Evolutionary conservation across 257 asterid genomes (phyloP).

Genomic region (Henckelia pumila): DNA sequence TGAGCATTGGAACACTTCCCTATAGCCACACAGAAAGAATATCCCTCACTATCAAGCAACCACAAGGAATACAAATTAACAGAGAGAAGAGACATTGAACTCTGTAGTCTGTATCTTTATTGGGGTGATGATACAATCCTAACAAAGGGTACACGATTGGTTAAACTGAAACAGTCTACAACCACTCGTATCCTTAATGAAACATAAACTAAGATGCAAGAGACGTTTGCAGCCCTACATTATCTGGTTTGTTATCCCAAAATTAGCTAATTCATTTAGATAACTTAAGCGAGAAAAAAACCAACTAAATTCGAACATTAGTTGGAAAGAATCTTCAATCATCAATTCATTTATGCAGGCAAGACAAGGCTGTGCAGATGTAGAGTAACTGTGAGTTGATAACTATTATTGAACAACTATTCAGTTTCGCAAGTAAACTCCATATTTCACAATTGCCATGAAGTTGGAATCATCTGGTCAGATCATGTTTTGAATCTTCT

Average conservation of each 20-base stretch:
- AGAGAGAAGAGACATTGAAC: neutral
- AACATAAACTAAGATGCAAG: slow-evolving; percentile 12
- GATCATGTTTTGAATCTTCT: slow-evolving; percentile 7
- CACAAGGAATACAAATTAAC: slow-evolving; percentile 10
- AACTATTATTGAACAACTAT: neutral
- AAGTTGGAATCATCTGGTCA: neutral
- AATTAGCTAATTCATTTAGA: slow-evolving; percentile 7
- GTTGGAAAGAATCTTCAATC: slow-evolving; percentile 6
- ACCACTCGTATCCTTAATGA: slow-evolving; percentile 7
- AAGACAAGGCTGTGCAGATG: slow-evolving; percentile 1
- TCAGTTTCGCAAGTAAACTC: neutral
- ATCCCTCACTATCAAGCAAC: slow-evolving; percentile 27
- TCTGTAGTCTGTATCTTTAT: slow-evolving; percentile 6
- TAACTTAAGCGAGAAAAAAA: neutral
- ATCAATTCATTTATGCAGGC: neutral
- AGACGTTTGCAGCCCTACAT: slow-evolving; percentile 5
- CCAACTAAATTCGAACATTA: neutral
- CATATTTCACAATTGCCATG: neutral
- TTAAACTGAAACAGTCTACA: neutral
- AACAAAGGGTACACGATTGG: slow-evolving; percentile 6
- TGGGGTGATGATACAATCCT: slow-evolving; percentile 11
- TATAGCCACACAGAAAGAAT: slow-evolving; percentile 26
- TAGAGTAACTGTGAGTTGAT: slow-evolving; percentile 3
- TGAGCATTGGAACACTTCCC: slow-evolving; percentile 88
- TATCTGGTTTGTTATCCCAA: slow-evolving; percentile 9